Percentiles rank a stretch among this genome's conserved stretches.
phyloP scores from a whole-genome alignment of 2,329 filamentous ascomycete species.

The Colletotrichum aenigma region DNA sequence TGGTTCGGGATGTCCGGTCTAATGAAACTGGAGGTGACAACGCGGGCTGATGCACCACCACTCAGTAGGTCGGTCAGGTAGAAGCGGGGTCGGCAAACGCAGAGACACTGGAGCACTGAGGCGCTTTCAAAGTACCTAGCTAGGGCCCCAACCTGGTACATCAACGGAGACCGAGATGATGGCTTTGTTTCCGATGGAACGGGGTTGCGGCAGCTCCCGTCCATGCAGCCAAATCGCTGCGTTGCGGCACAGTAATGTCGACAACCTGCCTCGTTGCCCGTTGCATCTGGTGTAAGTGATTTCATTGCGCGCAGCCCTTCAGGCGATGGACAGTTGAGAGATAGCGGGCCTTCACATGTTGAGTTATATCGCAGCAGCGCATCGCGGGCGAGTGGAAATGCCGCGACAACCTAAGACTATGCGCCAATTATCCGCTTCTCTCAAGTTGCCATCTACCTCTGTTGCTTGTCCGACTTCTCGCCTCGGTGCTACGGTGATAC shows the following conservation, averaged over 20 bases:
- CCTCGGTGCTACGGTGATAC: constrained; percentile 19
- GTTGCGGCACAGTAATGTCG: neutral
- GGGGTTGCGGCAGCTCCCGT: neutral
- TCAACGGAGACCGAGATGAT: neutral
- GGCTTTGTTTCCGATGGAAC: neutral
- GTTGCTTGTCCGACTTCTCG: neutral
- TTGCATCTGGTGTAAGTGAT: neutral
- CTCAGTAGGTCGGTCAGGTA: neutral
- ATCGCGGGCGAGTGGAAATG: neutral
- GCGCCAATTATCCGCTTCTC: neutral
- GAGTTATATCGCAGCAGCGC: neutral
- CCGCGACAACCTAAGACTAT: neutral
- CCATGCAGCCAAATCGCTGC: neutral
- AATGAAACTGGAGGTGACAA: neutral
- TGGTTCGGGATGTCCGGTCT: neutral
- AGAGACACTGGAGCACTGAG: neutral
- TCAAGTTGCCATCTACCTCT: neutral
- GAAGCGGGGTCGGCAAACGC: neutral
- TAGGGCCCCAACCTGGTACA: neutral
- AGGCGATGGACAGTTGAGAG: neutral
- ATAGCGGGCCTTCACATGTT: neutral
- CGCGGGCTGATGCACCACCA: neutral
- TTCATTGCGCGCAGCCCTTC: neutral
- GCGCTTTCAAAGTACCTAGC: neutral
- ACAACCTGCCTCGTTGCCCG: neutral